phyloP scores from a whole-genome alignment of 352 stramenopile species.

The Halophytophthora polymorphica region DNA sequence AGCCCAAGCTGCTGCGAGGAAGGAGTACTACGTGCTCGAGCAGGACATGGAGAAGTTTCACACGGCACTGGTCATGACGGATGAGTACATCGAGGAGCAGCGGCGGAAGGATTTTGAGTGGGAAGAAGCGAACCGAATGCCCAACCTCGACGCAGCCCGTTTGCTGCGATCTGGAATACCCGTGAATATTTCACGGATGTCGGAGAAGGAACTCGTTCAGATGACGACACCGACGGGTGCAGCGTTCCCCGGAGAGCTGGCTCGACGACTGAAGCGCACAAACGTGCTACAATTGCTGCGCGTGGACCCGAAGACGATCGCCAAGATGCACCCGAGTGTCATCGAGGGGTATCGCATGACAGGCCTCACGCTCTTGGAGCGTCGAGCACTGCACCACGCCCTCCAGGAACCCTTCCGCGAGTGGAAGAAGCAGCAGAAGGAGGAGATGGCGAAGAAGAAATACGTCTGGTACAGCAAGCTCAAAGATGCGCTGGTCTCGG shows the following conservation, averaged over 20 bases:
- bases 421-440: constrained; percentile 79
- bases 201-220: constrained; percentile 60
- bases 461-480: constrained; percentile 81
- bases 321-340: constrained; percentile 81
- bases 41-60: constrained; percentile 91
- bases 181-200: constrained; percentile 77
- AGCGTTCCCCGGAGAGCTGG: constrained; percentile 62
- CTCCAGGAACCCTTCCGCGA: constrained; percentile 45
- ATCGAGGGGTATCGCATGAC: constrained; percentile 60
- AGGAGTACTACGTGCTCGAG: constrained; percentile 88
- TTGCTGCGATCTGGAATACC: constrained; percentile 74
- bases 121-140: constrained; percentile 50
- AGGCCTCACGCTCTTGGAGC: constrained; percentile 77
- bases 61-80: constrained; percentile 84
- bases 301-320: constrained; percentile 64
- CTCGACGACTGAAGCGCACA: constrained; percentile 85
- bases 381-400: constrained; percentile 81
- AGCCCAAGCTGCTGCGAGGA: constrained; percentile 43
- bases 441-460: constrained; percentile 83
- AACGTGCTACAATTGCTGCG: constrained; percentile 85
- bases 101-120: constrained; percentile 60
- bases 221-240: constrained; percentile 56
- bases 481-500: constrained; percentile 49
- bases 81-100: constrained; percentile 89
- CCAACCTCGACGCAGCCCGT: constrained; percentile 53